These are phyloP conservation scores for Platismatia glauca DNA, from an alignment of 495 filamentous ascomycete species.

Conservation along the genomic window DNA sequence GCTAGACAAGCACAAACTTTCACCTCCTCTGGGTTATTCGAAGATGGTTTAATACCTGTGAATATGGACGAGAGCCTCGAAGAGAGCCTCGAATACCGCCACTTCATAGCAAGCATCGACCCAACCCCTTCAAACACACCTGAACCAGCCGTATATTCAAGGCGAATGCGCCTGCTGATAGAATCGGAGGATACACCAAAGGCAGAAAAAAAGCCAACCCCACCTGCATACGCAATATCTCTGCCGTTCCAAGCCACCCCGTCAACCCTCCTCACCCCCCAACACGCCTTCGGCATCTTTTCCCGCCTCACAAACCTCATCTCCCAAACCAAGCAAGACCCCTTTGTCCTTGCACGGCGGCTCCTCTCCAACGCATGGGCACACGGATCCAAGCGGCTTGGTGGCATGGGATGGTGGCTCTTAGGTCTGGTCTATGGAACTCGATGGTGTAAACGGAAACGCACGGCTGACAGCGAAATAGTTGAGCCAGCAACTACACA, in stretches of 20 bases:
- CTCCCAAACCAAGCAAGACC: conserved; percentile 19
- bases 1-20: background rate
- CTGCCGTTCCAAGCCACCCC: background rate
- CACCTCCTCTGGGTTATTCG: background rate
- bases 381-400: conserved; percentile 14
- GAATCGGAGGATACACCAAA: conserved; percentile 4
- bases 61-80: background rate
- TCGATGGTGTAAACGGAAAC: conserved; percentile 16
- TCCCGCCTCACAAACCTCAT: conserved; percentile 18
- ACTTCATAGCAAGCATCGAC: conserved; percentile 8
- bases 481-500: conserved; percentile 7
- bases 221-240: background rate
- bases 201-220: background rate
- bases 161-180: background rate
- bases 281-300: conserved; percentile 18
- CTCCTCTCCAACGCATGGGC: conserved; percentile 27
- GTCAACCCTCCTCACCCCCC: background rate
- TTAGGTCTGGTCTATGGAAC: conserved; percentile 24
- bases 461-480: conserved; percentile 18
- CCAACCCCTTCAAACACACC: conserved; percentile 5
- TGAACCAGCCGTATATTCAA: background rate
- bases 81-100: background rate
- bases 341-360: conserved; percentile 22
- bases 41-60: conserved; percentile 8
- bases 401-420: conserved; percentile 26